These are phyloP conservation scores for Penicillium sp. DNA, from an alignment of 2,329 filamentous ascomycete species.

Conservation along the genomic window DNA sequence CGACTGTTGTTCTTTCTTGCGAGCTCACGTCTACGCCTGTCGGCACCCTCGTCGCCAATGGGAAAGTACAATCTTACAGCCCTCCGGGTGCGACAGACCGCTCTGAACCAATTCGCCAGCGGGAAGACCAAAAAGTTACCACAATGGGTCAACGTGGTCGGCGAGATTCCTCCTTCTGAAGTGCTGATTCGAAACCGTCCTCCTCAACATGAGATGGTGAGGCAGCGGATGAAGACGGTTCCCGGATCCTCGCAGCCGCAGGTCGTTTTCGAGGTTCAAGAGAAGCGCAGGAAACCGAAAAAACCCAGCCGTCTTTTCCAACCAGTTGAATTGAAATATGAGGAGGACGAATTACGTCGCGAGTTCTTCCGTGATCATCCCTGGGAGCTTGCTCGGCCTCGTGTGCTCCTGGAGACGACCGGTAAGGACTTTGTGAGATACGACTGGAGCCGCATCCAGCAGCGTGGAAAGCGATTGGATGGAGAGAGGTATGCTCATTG, in stretches of 20 bases:
- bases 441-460: slow-evolving; percentile 74
- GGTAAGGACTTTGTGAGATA: slow-evolving; percentile 70
- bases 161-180: slow-evolving; percentile 55
- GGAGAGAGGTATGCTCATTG: slow-evolving; percentile 66
- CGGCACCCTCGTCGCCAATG: slow-evolving; percentile 32
- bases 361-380: slow-evolving; percentile 92
- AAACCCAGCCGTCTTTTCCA: slow-evolving; percentile 73
- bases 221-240: slow-evolving; percentile 35
- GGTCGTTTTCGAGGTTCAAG: slow-evolving; percentile 33
- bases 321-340: slow-evolving; percentile 69
- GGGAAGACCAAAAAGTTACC: slow-evolving; percentile 35
- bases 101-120: slow-evolving; percentile 34
- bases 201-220: slow-evolving; percentile 40
- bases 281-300: slow-evolving; percentile 45
- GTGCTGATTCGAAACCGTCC: slow-evolving; percentile 55
- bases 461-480: slow-evolving; percentile 68
- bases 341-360: slow-evolving; percentile 73
- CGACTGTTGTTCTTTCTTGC: not conserved
- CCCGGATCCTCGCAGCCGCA: slow-evolving; percentile 28
- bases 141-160: slow-evolving; percentile 53
- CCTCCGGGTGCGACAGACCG: slow-evolving; percentile 42
- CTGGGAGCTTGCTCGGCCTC: slow-evolving; percentile 89
- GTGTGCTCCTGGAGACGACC: slow-evolving; percentile 75
- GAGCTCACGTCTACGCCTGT: not conserved
- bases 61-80: slow-evolving; percentile 45